Base-by-base conservation (phyloP, 2,329 filamentous ascomycete species). In the Rhytidhysteron rufulum region DNA sequence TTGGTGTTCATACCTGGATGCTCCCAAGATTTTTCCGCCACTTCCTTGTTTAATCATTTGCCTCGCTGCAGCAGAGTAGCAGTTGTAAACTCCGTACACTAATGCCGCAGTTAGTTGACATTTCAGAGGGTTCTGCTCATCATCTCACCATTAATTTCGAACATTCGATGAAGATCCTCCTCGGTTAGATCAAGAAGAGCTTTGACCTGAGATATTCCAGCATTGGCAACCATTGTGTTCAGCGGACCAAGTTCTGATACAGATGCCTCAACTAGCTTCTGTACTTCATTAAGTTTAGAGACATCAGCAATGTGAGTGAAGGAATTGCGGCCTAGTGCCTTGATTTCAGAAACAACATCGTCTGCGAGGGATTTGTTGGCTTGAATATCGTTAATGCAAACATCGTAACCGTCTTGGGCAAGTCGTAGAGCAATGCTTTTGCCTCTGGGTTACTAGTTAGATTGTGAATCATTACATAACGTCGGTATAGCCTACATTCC, bases 51-150 rank as follows among this genome's bases (percentile, higher is more conserved):
- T 65, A 51, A 86, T 83, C 69, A 85, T 75, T 52, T 85, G 81
- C 53, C 72, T 75, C 1, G 81, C 82, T 0, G 80, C 82, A 3
- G 74, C 71, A 5, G 72, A 70, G 50, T 83, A 83, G 63, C 79
- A 85, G 51, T 85, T 79, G 51, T 80, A 82, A 0, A 83, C 72
- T 4, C 83, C 83, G 34, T 70, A 73, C 18, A 86, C 78, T 59
- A 32, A 3, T 2, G 1, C 2, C 10, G 18, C 1, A 32, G 34
- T 44, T 5, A 13, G 27, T 19, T 16, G 4, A 17, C 19, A 9
- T 21, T 17, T 39, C 4, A 3, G 10, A 17, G 22, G 3, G 11
- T 5, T 3, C 6, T 22, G n/a, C n/a, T n/a, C n/a, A n/a, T 19
- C 22, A 39, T 20, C 31, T 9, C 45, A 51, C 58, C 58, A 47